phyloP scores from a whole-genome alignment of 768 basidiomycete species.

The Mycena polygramma region DNA sequence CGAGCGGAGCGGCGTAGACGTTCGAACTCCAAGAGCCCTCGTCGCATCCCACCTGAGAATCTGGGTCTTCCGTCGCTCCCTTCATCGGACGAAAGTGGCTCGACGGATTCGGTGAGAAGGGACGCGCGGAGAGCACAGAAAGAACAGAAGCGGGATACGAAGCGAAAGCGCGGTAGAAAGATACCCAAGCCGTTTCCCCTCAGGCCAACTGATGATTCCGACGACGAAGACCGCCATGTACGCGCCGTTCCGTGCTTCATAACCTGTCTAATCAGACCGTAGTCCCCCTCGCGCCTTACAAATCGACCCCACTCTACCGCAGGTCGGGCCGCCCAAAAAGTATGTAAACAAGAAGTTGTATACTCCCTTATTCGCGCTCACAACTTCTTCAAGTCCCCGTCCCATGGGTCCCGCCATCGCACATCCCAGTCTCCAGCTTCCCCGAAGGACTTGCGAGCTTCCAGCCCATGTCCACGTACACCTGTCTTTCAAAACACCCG shows the following conservation, averaged over 20 bases:
- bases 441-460: neutral
- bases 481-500: slow-evolving; percentile 18
- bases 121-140: slow-evolving; percentile 8
- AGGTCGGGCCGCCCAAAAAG: neutral
- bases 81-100: slow-evolving; percentile 24
- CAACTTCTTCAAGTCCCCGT: slow-evolving; percentile 2
- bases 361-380: neutral
- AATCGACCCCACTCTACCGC: neutral
- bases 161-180: slow-evolving; percentile 8
- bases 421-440: slow-evolving; percentile 3
- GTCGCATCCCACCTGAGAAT: neutral
- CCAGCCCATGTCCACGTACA: slow-evolving; percentile 9
- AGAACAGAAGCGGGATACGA: slow-evolving; percentile 11
- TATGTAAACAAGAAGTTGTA: neutral
- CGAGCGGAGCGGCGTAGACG: neutral
- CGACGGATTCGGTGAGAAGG: slow-evolving; percentile 2
- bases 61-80: slow-evolving; percentile 8
- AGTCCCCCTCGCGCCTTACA: slow-evolving; percentile 13
- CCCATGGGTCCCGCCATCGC: neutral
- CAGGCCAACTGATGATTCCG: neutral
- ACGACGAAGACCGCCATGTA: slow-evolving; percentile 5
- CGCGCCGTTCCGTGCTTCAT: neutral
- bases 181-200: slow-evolving; percentile 27
- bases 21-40: slow-evolving; percentile 9
- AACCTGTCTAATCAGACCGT: neutral